phyloP scores from a whole-genome alignment of 129 eudicot genomes.

The Centaurea solstitialis region DNA sequence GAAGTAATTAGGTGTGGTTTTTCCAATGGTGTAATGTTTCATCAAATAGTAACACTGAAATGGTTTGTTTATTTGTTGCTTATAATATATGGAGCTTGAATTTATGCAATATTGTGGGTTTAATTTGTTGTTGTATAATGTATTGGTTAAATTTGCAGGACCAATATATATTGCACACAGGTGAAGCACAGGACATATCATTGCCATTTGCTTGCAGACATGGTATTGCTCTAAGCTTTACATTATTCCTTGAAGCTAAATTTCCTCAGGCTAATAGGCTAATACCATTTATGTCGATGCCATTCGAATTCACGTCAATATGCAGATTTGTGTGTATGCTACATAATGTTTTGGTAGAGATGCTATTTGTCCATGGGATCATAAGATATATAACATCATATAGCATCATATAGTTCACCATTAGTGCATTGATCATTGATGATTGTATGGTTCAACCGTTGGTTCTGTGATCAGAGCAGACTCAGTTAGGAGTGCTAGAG shows the following conservation, averaged over 20 bases:
- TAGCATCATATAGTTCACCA: background rate
- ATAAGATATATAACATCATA: background rate
- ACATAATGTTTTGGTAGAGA: background rate
- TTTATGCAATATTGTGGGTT: background rate
- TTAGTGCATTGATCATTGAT: background rate
- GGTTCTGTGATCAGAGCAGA: background rate
- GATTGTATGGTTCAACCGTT: background rate
- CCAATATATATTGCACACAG: slow-evolving; percentile 90
- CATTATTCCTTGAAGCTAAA: background rate
- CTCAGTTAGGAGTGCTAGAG: background rate
- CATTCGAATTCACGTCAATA: background rate
- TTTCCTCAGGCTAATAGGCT: background rate
- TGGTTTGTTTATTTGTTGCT: background rate
- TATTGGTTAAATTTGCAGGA: slow-evolving; percentile 55
- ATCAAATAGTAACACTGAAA: background rate
- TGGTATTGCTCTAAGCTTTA: slow-evolving; percentile 58
- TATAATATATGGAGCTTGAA: background rate
- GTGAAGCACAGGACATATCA: slow-evolving; percentile 76
- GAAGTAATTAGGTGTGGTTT: background rate
- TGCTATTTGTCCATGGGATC: background rate
- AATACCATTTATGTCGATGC: background rate
- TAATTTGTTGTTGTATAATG: background rate
- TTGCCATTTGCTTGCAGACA: slow-evolving; percentile 99
- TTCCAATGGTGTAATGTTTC: background rate
- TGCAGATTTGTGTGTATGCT: background rate